These are phyloP conservation scores for Xylaria bambusicola DNA, from an alignment of 495 filamentous ascomycete species.

Conservation along the genomic window DNA sequence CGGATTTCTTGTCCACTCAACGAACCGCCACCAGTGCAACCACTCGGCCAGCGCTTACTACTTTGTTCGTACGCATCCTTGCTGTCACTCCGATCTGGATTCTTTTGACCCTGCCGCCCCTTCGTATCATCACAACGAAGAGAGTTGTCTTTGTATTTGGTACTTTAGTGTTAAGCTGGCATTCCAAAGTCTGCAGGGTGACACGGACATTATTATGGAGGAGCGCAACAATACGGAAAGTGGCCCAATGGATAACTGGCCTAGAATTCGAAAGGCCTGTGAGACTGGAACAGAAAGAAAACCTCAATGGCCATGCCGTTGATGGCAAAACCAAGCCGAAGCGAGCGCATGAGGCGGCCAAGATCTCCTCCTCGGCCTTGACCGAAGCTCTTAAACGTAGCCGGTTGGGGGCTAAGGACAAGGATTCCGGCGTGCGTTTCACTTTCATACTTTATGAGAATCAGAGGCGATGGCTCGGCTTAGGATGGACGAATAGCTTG, in stretches of 20 bases:
- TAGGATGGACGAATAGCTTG: conserved; percentile 91
- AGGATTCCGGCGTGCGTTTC: conserved; percentile 80
- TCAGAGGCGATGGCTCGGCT: conserved; percentile 89
- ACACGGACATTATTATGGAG: conserved; percentile 89
- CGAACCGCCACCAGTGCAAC: conserved; percentile 88
- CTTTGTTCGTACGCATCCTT: conserved; percentile 85
- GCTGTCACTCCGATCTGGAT: conserved; percentile 89
- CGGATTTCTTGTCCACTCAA: conserved; percentile 91
- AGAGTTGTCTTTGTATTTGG: conserved; percentile 77
- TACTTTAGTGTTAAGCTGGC: conserved; percentile 84
- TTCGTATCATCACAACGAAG: conserved; percentile 83
- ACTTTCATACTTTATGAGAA: conserved; percentile 97
- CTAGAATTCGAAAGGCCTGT: conserved; percentile 61
- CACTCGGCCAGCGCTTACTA: conserved; percentile 86
- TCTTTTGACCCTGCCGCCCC: conserved; percentile 73
- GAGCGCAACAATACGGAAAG: conserved; percentile 68
- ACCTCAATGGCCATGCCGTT: conserved; percentile 17
- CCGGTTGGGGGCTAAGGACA: conserved; percentile 46
- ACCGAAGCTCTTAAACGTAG: conserved; percentile 32
- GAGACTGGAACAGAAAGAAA: conserved; percentile 21
- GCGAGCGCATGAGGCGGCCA: conserved; percentile 22
- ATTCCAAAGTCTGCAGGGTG: conserved; percentile 83
- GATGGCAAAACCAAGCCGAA: conserved; percentile 21
- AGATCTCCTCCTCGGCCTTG: conserved; percentile 29
- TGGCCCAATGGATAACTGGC: conserved; percentile 72